Percentiles rank a stretch among this genome's conserved stretches.
These are phyloP conservation scores for Aphelidium insulamus DNA, from an alignment of 371 early-diverging fungal genomes.

Conservation along the genomic window DNA sequence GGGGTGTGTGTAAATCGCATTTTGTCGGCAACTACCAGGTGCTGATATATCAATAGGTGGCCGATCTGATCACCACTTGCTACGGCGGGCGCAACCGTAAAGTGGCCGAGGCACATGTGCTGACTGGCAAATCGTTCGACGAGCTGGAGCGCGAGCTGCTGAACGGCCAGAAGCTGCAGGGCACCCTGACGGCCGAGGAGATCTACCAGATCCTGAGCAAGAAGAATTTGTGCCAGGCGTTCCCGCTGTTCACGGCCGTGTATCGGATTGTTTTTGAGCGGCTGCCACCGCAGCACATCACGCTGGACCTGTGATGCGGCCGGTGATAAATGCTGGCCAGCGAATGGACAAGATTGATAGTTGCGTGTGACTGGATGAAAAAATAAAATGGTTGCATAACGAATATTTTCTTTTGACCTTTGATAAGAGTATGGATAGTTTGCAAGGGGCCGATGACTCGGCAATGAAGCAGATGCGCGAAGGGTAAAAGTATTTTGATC, in stretches of 20 bases:
- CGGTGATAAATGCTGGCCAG: neutral
- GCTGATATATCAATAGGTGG: no score
- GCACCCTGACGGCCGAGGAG: constrained; percentile 76
- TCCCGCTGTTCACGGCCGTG: constrained; percentile 70
- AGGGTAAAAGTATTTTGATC: no score
- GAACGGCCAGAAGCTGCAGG: constrained; percentile 96
- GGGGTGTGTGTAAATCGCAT: constrained; percentile 51
- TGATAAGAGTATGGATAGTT: no score
- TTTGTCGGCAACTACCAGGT: no score
- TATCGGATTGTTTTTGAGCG: constrained; percentile 68
- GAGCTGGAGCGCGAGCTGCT: constrained; percentile 71
- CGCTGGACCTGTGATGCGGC: neutral
- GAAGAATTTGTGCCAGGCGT: constrained; percentile 35
- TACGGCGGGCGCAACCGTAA: constrained; percentile 89
- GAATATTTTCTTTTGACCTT: no score
- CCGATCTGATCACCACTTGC: constrained; percentile 84
- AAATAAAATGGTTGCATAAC: neutral
- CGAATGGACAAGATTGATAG: neutral
- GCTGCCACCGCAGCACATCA: constrained; percentile 22
- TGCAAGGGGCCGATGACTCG: no score
- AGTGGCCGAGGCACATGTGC: constrained; percentile 74
- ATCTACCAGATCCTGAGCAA: constrained; percentile 52
- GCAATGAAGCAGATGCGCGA: no score
- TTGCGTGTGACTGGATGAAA: neutral
- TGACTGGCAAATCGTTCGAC: constrained; percentile 70